These are phyloP conservation scores for Bathelium albidoporum DNA, from an alignment of 495 filamentous ascomycete species.

Conservation along the genomic window DNA sequence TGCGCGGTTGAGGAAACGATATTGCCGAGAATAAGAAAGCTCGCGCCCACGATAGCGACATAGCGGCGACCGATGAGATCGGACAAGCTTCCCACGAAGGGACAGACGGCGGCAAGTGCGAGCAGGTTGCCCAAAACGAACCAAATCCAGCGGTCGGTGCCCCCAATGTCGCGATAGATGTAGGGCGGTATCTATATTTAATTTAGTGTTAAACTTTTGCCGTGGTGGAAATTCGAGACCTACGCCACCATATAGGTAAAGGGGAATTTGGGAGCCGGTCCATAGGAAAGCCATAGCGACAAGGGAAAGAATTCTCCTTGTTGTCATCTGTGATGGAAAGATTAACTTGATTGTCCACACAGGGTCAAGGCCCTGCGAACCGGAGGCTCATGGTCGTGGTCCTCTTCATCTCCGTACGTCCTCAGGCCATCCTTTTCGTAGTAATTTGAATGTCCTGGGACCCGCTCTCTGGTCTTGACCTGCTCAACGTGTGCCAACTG, in stretches of 20 bases:
- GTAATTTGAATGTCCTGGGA: conserved; percentile 35
- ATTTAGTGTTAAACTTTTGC: not conserved
- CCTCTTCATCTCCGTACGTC: conserved; percentile 40
- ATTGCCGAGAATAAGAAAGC: conserved; percentile 54
- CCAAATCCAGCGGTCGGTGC: conserved; percentile 59
- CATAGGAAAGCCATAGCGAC: conserved; percentile 24
- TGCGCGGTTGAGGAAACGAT: conserved; percentile 54
- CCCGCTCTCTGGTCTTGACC: conserved; percentile 24
- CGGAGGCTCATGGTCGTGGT: conserved; percentile 42
- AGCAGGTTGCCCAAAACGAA: conserved; percentile 62
- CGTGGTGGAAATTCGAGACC: not conserved
- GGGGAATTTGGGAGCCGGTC: conserved; percentile 27
- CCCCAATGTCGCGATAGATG: conserved; percentile 58
- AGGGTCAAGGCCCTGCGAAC: conserved; percentile 18
- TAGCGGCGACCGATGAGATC: conserved; percentile 62
- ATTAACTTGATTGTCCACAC: not conserved
- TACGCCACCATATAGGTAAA: conserved; percentile 26
- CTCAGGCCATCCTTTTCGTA: conserved; percentile 42
- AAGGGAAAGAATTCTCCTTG: conserved; percentile 10
- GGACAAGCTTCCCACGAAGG: conserved; percentile 63
- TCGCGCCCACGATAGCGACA: conserved; percentile 54
- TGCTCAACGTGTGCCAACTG: conserved; percentile 16
- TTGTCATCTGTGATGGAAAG: conserved; percentile 14
- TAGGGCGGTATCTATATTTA: conserved; percentile 38
- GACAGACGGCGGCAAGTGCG: conserved; percentile 56